These are phyloP conservation scores for Saccharomycopsis oosterbeekiorum DNA, from an alignment of 805 yeast species.

Conservation along the genomic window DNA sequence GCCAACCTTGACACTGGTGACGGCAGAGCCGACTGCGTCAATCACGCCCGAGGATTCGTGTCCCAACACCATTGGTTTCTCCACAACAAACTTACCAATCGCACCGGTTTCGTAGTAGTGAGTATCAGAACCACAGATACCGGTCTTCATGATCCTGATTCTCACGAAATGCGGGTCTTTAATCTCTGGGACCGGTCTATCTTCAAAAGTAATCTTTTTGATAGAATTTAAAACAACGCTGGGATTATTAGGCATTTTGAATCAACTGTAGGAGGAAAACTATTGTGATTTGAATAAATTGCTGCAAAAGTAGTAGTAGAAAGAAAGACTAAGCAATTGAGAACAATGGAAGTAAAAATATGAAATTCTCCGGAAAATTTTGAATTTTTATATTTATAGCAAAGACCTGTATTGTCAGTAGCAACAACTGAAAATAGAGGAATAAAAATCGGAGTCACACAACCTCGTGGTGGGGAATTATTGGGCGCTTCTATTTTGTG, in stretches of 20 bases:
- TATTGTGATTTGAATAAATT: too few relatives aligned
- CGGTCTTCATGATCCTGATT: slow-evolving; percentile 70
- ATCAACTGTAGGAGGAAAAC: too few relatives aligned
- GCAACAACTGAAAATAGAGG: too few relatives aligned
- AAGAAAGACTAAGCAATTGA: too few relatives aligned
- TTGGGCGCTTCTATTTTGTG: too few relatives aligned
- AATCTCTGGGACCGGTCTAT: slow-evolving; percentile 56
- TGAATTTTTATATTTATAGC: too few relatives aligned
- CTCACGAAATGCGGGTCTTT: slow-evolving; percentile 58
- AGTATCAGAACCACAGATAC: slow-evolving; percentile 82
- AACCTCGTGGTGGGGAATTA: too few relatives aligned
- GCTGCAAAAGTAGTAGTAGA: too few relatives aligned
- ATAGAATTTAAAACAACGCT: slow-evolving; percentile 56
- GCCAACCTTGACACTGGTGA: slow-evolving; percentile 53
- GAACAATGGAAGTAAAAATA: too few relatives aligned
- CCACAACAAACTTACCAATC: slow-evolving; percentile 68
- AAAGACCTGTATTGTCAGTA: too few relatives aligned
- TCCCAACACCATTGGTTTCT: slow-evolving; percentile 76
- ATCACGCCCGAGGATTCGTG: slow-evolving; percentile 81
- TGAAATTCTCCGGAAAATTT: too few relatives aligned
- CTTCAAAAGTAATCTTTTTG: slow-evolving; percentile 55
- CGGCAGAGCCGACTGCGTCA: slow-evolving; percentile 57
- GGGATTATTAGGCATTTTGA: slow-evolving; percentile 8
- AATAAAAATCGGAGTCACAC: too few relatives aligned
- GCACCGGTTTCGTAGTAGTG: slow-evolving; percentile 74